A percentile compares a stretch with the other conserved stretches of the same genome.
Evolutionary conservation across 768 basidiomycete genomes (phyloP).

Genomic region (Megacollybia marginata): DNA sequence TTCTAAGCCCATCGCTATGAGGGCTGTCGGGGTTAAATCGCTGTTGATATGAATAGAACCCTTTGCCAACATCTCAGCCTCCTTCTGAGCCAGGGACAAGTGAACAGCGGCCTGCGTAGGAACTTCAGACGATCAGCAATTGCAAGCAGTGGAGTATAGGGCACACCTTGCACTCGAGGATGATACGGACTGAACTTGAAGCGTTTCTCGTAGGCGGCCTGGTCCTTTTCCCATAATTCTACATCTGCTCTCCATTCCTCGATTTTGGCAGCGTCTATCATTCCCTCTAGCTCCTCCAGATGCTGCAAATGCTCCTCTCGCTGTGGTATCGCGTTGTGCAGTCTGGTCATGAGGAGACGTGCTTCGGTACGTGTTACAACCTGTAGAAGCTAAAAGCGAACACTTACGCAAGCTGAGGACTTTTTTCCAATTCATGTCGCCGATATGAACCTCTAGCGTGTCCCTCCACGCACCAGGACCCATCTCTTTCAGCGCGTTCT

Average conservation of each 20-base stretch:
- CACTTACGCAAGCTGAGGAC: conserved; percentile 13
- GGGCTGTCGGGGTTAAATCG: background rate
- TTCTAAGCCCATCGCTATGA: background rate
- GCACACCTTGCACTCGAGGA: background rate
- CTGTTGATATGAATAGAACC: background rate
- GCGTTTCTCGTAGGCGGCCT: background rate
- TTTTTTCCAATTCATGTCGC: conserved; percentile 21
- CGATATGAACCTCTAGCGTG: conserved; percentile 19
- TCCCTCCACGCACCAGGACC: conserved; percentile 13
- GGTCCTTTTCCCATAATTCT: background rate
- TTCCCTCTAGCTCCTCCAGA: background rate
- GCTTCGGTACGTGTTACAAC: background rate
- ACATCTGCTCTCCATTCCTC: background rate
- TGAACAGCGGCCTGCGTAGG: background rate
- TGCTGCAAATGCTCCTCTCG: background rate
- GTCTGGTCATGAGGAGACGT: background rate
- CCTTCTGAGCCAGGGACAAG: background rate
- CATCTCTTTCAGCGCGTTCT: conserved; percentile 21
- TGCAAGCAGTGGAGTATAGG: background rate
- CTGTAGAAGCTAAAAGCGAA: background rate
- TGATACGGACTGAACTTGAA: background rate
- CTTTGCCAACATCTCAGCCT: background rate
- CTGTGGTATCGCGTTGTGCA: background rate
- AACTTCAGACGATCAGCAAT: background rate
- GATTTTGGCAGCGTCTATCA: background rate